phyloP scores from a whole-genome alignment of 441 rosid genomes.

The Euphorbia schlechtendalii region DNA sequence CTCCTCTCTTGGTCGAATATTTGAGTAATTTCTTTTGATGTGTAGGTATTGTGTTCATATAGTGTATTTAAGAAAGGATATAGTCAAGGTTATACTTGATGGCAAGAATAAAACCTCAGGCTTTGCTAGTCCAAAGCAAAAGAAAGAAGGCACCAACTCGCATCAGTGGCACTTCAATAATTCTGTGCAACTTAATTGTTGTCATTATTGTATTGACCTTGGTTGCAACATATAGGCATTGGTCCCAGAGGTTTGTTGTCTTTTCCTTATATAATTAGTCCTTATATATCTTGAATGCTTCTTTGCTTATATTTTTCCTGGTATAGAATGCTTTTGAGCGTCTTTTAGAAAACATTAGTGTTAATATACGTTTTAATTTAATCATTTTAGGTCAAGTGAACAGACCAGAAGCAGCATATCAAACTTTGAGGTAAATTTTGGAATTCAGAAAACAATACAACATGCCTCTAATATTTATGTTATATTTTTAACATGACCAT shows the following conservation, averaged over 20 bases:
- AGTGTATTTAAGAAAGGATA: background rate
- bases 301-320: background rate
- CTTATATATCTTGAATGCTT: background rate
- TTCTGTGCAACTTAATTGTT: conserved; percentile 43
- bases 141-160: conserved; percentile 72
- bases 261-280: background rate
- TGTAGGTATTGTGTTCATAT: conserved; percentile 15
- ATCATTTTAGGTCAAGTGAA: conserved; percentile 45
- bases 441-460: background rate
- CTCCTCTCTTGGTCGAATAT: background rate
- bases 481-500: background rate
- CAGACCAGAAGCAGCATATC: conserved; percentile 26
- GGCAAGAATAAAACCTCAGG: conserved; percentile 93
- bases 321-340: conserved; percentile 1
- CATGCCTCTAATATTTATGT: background rate
- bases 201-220: conserved; percentile 42
- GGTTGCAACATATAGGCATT: conserved; percentile 55
- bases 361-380: conserved; percentile 4
- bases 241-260: conserved; percentile 56
- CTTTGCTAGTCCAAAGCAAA: conserved; percentile 77
- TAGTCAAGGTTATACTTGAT: conserved; percentile 28
- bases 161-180: conserved; percentile 47
- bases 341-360: conserved; percentile 6
- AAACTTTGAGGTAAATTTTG: conserved; percentile 37
- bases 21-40: background rate